Base-by-base conservation (phyloP, 805 yeast genomes). In the Barnettozyma sucrosica region DNA sequence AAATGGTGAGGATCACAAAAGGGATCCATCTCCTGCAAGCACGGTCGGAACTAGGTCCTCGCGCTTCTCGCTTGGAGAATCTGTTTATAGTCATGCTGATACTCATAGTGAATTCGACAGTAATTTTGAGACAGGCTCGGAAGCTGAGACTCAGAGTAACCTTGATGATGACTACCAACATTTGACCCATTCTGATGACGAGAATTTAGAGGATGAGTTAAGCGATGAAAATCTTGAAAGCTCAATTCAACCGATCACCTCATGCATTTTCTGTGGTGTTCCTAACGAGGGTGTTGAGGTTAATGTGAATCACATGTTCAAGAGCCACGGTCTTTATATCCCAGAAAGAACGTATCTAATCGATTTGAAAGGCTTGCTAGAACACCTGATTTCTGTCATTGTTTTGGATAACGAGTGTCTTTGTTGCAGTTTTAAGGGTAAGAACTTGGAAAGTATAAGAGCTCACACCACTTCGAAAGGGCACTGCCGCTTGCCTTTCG, bases 401-500 rank as follows among this genome's bases (percentile, higher is more conserved):
- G 85, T 90, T 9, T 74, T 82, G 39, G 97, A 97, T 36, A 83
- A 87, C 55, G 77, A 84, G 54, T 93, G 99, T 64, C 66, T 92
- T 41, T 77, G 80, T 46, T 93, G 99, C 64, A 72, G 73, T 28
- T 93, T 82, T 62, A 85, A 86, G 65, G 98, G 98, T n/a, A 77
- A 79, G 51, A 79, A 81, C 46, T 62, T 92, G 26, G 95, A 87
- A 59, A 85, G 96, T 51, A 89, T 87, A 10, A 81, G 96, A 55
- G 93, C 88, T 38, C 99, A 93, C 65, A 83, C 89, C 85, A 57
- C 73, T 5, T 76, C 85, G 8, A 93, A 93, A 66, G 80, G 89
- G 49, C 99, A 93, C 65, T 85, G 92, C 69, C 78, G 80, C 60
- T 75, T 93, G 51, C 97, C 98, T 1, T 93, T 85, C 66, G 98